Conservation (phyloP, 2,329 filamentous ascomycete species). For the Fusarium palustre region DNA sequence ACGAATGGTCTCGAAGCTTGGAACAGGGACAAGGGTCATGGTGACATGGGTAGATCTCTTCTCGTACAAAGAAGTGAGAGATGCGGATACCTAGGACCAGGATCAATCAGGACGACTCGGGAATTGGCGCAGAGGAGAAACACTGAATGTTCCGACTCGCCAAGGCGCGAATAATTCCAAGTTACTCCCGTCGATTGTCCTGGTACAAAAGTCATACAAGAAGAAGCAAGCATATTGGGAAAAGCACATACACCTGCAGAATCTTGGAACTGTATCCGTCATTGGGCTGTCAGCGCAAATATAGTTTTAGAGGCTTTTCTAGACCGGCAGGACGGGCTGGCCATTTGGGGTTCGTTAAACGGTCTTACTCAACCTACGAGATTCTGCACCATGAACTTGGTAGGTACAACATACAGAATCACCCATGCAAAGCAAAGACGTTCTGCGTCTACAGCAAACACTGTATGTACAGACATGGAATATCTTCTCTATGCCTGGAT, state of each 20-base stretch:
- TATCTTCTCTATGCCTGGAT: constrained; percentile 15
- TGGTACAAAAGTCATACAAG: constrained; percentile 3
- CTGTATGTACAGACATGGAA: not conserved
- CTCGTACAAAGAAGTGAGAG: not conserved
- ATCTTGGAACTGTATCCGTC: not conserved
- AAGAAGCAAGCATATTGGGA: not conserved
- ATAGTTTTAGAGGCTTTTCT: constrained; percentile 13
- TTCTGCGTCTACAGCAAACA: not conserved
- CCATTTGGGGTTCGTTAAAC: not conserved
- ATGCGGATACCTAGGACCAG: not conserved
- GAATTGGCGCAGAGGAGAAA: constrained; percentile 24
- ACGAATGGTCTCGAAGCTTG: constrained; percentile 2
- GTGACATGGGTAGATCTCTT: constrained; percentile 7
- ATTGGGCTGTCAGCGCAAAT: constrained; percentile 2
- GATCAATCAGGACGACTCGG: constrained; percentile 4
- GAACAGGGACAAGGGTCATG: constrained; percentile 9
- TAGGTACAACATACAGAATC: not conserved
- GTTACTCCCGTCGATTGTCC: constrained; percentile 3
- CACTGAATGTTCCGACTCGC: constrained; percentile 21
- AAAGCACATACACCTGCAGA: not conserved
- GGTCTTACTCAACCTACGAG: not conserved
- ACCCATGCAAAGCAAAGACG: not conserved
- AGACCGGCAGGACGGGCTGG: not conserved
- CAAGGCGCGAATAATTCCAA: not conserved
- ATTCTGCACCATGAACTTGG: constrained; percentile 1